Conservation (phyloP, 106 monocot species). For the Platanthera guangdongensis region DNA sequence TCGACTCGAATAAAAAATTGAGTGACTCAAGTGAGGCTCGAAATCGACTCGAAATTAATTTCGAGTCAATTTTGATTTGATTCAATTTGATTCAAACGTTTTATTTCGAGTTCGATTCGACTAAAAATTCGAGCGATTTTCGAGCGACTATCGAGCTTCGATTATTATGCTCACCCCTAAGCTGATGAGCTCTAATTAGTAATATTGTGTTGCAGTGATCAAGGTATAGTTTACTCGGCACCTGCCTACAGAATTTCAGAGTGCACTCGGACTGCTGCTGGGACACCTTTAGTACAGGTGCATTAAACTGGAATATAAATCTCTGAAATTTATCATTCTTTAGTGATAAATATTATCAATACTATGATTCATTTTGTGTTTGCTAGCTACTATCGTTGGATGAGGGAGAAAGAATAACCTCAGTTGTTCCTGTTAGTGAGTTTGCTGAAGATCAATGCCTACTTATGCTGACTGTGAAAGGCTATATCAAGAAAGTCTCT, state of each 20-base stretch:
- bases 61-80: too few species aligned
- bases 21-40: too few species aligned
- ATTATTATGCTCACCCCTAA: too few species aligned
- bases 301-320: background rate
- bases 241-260: constrained; percentile 96
- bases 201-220: constrained; percentile 53
- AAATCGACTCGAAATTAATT: too few species aligned
- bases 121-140: too few species aligned
- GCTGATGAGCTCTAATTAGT: background rate
- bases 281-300: constrained; percentile 90
- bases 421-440: constrained; percentile 91
- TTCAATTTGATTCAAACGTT: too few species aligned
- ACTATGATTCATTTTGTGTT: background rate
- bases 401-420: constrained; percentile 93
- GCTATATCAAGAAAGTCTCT: constrained; percentile 94
- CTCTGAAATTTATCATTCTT: background rate
- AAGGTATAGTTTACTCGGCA: constrained; percentile 85
- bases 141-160: too few species aligned
- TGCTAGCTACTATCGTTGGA: constrained; percentile 71
- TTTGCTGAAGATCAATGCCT: constrained; percentile 83
- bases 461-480: constrained; percentile 79
- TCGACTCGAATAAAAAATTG: too few species aligned
- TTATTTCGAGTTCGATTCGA: too few species aligned
- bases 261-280: constrained; percentile 80
- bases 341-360: constrained; percentile 1